phyloP scores from a whole-genome alignment of 2,329 filamentous ascomycete genomes.

The Fusarium heterosporum region DNA sequence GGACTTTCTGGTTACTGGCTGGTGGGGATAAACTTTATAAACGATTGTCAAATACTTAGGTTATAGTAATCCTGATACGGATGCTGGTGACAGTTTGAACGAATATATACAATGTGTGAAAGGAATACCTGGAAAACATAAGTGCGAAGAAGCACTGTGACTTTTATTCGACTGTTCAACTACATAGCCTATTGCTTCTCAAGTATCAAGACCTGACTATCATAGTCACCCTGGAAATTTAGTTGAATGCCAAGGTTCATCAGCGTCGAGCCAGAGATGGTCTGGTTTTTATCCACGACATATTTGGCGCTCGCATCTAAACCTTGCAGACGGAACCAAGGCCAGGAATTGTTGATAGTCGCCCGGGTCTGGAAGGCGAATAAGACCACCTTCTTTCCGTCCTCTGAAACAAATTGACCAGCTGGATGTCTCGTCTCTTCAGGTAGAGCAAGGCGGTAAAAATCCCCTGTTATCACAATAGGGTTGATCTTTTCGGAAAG shows the following conservation, averaged over 20 bases:
- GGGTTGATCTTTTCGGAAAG: conserved; percentile 69
- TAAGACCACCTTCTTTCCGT: conserved; percentile 62
- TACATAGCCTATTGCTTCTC: conserved; percentile 51
- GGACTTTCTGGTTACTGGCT: no score
- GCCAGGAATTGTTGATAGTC: conserved; percentile 62
- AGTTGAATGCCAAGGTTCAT: conserved; percentile 72
- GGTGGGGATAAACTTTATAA: no score
- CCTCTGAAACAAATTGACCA: conserved; percentile 67
- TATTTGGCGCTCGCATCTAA: conserved; percentile 67
- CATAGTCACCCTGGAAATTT: conserved; percentile 64
- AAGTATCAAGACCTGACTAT: conserved; percentile 68
- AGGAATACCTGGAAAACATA: no score
- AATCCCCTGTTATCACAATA: conserved; percentile 67
- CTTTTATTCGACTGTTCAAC: neutral
- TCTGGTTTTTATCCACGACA: conserved; percentile 62
- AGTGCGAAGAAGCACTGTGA: no score
- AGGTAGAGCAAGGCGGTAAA: conserved; percentile 69
- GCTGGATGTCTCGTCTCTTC: conserved; percentile 72
- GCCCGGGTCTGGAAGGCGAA: conserved; percentile 71
- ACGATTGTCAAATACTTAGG: no score
- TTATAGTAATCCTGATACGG: no score
- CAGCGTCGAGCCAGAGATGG: conserved; percentile 68
- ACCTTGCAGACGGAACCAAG: conserved; percentile 66
- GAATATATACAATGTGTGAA: no score
- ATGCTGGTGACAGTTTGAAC: no score